These are phyloP conservation scores for Athelia sp. DNA, from an alignment of 1,284 basidiomycete species.

Conservation along the genomic window DNA sequence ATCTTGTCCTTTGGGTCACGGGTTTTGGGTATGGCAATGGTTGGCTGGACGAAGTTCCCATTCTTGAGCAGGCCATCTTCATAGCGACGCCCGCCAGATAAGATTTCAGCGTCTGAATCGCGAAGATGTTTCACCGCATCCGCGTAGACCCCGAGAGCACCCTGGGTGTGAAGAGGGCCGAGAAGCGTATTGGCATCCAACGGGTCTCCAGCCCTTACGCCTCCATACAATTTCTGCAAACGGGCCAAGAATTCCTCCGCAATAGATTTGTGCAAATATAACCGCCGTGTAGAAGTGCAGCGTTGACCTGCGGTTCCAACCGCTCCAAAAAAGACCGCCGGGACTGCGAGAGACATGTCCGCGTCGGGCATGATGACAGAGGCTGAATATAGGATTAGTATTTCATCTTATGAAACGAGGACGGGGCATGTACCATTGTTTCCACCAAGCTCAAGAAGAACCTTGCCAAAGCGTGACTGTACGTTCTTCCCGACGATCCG, in stretches of 20 bases:
- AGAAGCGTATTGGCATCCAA: constrained; percentile 70
- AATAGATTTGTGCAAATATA: constrained; percentile 83
- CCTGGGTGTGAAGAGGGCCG: constrained; percentile 79
- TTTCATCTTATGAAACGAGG: constrained; percentile 8
- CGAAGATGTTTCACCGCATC: constrained; percentile 62
- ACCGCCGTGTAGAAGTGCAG: constrained; percentile 89
- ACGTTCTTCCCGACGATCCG: constrained; percentile 80
- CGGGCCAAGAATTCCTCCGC: constrained; percentile 71
- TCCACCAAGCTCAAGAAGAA: constrained; percentile 89
- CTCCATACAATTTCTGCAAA: constrained; percentile 69
- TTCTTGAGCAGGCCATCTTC: constrained; percentile 42
- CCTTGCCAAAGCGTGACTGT: constrained; percentile 78
- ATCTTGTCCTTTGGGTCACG: constrained; percentile 48
- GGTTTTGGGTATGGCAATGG: constrained; percentile 69
- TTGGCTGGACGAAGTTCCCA: constrained; percentile 88
- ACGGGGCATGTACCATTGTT: constrained; percentile 68
- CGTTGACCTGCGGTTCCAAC: constrained; percentile 94
- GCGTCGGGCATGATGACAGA: constrained; percentile 92
- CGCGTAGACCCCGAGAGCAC: constrained; percentile 65
- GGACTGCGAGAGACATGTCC: constrained; percentile 84
- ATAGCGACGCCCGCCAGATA: constrained; percentile 63
- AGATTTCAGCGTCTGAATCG: constrained; percentile 68
- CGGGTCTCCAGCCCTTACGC: constrained; percentile 78
- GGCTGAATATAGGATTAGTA: constrained; percentile 38
- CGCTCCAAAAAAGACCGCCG: constrained; percentile 89